Percentiles rank a stretch among this genome's conserved stretches.
Evolutionary conservation across 2,329 filamentous ascomycete genomes (phyloP).

Genomic region (Fusarium sp.): DNA sequence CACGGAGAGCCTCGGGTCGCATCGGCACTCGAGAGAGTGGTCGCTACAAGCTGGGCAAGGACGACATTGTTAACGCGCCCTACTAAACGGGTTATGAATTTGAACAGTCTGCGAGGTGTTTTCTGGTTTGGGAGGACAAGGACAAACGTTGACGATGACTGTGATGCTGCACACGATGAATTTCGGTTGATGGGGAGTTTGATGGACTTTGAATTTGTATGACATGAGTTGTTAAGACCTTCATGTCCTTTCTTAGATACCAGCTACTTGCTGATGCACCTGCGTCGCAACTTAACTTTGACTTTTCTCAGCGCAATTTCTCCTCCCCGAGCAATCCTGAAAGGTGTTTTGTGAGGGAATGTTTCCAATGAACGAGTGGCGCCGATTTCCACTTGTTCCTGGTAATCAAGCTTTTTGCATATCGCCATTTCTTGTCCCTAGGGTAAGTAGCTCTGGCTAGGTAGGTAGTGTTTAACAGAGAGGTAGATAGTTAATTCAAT

Average conservation of each 20-base stretch:
- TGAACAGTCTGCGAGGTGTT: background rate
- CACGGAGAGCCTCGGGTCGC: slow-evolving; percentile 58
- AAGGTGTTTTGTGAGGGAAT: background rate
- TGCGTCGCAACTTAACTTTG: slow-evolving; percentile 22
- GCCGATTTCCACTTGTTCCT: background rate
- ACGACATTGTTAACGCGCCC: slow-evolving; percentile 81
- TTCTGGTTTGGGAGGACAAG: background rate
- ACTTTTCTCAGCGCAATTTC: slow-evolving; percentile 7
- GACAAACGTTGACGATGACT: background rate
- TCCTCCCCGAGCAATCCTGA: background rate
- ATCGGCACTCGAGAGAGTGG: slow-evolving; percentile 63
- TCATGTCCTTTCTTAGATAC: slow-evolving; percentile 42
- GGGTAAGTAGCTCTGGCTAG: background rate
- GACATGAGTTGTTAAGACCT: slow-evolving; percentile 20
- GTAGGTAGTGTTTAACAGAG: background rate
- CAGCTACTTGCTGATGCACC: slow-evolving; percentile 30
- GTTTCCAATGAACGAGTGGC: background rate
- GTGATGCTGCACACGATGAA: slow-evolving; percentile 16
- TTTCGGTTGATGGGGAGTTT: slow-evolving; percentile 36
- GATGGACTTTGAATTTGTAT: slow-evolving; percentile 33
- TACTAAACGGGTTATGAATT: slow-evolving; percentile 53
- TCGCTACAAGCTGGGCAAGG: slow-evolving; percentile 76
- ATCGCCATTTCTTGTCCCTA: background rate
- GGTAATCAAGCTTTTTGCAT: background rate
- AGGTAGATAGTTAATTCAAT: background rate